Evolutionary conservation across 495 filamentous ascomycete species (phyloP), one percentile per base, ranked within the genome.

Genomic region (Aspergillus bertholletiae): DNA sequence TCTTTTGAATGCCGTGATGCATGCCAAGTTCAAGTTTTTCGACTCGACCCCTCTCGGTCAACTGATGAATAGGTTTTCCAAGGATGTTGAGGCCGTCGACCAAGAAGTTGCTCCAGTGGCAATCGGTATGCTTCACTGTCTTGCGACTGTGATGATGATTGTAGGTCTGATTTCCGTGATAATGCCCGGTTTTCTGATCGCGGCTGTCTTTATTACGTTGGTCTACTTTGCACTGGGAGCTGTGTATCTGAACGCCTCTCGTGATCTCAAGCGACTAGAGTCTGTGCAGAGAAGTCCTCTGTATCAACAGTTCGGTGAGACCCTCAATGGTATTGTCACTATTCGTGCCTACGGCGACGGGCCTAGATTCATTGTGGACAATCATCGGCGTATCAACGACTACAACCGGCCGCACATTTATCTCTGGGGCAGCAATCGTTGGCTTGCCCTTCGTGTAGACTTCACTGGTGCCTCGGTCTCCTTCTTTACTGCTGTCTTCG

Each of bases 261-360:
- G 91, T 51, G 93, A 97, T 67, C 81, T 99, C 45, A 99, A 99
- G 75, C 82, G 95, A 27, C 70, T 99, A 17, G 95, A 99, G 70
- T 97, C 95, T 18, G 86, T 97, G 9, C 90, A 97, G 64, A 78
- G 93, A 50, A 96, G 92, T 69, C 95, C 95, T 3, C 78, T 99
- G 24, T 99, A 96, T 71, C 95, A 99, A 70, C 94, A 97, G 62
- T 97, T 99, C 61, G 93, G 95, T 49, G 95, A 99, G 75, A 97
- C 95, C 0, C 77, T 99, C 17, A 91, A 85, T 47, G 95, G 95
- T 40, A 90, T 97, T 53, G 90, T 92, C n/a, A 99, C 95, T 1
- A 99, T 99, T 59, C 86, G 95, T 63, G 95, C 95, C 17, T 99
- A 97, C 69, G 90, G 92, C 30, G 94, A 97, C 65, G 91, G 96